phyloP scores from a whole-genome alignment of 129 eudicot species.

The Chrysanthemum makinoi region DNA sequence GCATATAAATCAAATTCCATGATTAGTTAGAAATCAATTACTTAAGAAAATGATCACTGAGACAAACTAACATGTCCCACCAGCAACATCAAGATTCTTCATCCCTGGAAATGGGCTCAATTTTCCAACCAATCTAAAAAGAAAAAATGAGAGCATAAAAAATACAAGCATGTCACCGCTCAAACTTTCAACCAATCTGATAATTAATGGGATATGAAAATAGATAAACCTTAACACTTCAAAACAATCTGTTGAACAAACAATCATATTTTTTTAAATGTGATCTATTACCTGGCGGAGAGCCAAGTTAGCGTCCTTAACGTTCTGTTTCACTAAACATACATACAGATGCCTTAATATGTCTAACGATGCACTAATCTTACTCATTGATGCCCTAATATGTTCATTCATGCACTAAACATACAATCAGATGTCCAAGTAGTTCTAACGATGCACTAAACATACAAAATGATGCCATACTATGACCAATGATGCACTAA shows the following conservation, averaged over 20 bases:
- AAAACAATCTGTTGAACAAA: background rate
- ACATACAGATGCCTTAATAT: no score
- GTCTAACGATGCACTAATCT: no score
- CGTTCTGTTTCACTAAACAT: no score
- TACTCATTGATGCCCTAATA: no score
- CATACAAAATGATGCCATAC: no score
- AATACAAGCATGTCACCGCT: background rate
- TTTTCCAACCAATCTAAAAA: constrained; percentile 66
- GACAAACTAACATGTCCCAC: constrained; percentile 77
- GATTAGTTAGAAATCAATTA: background rate
- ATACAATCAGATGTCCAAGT: no score
- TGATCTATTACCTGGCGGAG: no score
- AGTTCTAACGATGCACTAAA: no score
- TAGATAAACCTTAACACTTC: background rate
- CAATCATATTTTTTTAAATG: no score
- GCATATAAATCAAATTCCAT: background rate
- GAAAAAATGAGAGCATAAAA: background rate
- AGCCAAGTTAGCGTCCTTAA: no score
- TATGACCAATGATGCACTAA: no score
- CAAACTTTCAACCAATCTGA: background rate
- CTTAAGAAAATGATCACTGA: background rate
- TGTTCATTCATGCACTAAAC: no score
- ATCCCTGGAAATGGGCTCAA: constrained; percentile 94
- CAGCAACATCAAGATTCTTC: constrained; percentile 99
- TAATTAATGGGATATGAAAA: background rate